Evolutionary conservation across 106 monocot species (phyloP), one percentile per base, ranked within the genome.

Genomic region (Xerophyta viscosa): DNA sequence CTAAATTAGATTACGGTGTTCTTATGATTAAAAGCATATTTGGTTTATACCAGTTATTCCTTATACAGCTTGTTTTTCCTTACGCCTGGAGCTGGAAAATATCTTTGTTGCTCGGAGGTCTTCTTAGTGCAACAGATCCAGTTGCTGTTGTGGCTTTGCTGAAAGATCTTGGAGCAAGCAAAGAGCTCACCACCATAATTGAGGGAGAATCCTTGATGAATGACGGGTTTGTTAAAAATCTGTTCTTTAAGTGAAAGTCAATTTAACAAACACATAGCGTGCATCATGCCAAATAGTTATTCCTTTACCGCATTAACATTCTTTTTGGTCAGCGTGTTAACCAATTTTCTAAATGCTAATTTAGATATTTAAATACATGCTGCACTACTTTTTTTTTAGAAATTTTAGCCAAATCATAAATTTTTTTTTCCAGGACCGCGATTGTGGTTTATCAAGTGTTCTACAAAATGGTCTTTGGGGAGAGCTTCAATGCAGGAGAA

Each of bases 161-260:
- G 62, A 98, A 98, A 77, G 98, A 98, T 56, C 86, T 98, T 63
- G 98, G 98, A 41, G 98, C 98, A 41, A 86, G 90, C 72, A 98
- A 98, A 86, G 90, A 98, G 66, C 70, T 98, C 46, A 98, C 70
- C 31, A 98, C 98, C 24, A 98, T 98, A 63, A 98, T 98, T 69
- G 98, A 98, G 74, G 98, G 98, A 55, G 98, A 98, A 70, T 98
- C 98, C 37, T 77, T 98, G 31, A 98, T 98, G 89, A 98, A 98
- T 77, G 98, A 98, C 60, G 98, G 98, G 98, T 98, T 88, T 43
- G 33, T n/a, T n/a, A n/a, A n/a, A n/a, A n/a, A n/a, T n/a, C n/a
- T n/a, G n/a, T n/a, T n/a, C n/a, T n/a, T n/a, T n/a, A n/a, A n/a
- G n/a, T n/a, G n/a, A n/a, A n/a, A n/a, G n/a, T n/a, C n/a, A n/a